Base-by-base conservation (phyloP, 441 rosid species). In the Melastoma candidum region DNA sequence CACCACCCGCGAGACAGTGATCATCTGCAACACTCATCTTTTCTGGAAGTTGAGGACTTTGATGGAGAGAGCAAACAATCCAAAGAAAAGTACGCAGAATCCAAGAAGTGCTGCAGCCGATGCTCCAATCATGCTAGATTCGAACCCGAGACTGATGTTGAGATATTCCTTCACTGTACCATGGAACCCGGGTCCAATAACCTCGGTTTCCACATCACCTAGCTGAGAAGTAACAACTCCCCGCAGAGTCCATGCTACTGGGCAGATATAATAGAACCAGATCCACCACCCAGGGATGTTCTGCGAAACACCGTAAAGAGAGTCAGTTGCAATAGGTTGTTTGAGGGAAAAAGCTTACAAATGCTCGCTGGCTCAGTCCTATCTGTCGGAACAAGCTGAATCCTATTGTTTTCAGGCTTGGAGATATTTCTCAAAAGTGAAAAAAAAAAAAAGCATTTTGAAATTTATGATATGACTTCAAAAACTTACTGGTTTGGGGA, bases 251-350 rank as follows among this genome's bases (percentile, higher is more conserved):
- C 98, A 92, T 12, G 95, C 79, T 61, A 85, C 63, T 24, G 96
- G 96, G 69, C 79, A 73, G 32, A 87, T 74, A 75, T 85, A 77
- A 67, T 85, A 82, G 79, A 87, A 87, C 95, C 96, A 92, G 36
- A 92, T 63, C 98, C 96, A 87, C 96, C 96, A 92, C 64, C 69
- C 82, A 0, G 94, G 94, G 32, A 85, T 82, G 13, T 44, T 66
- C 94, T 84, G 73, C 57, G 67, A 62, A 44, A 17, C 22, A 17
- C 22, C 22, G 22, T 17, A 17, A 12, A 12, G 43, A n/a, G 24
- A 11, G 14, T 9, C 2, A 51, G 41, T 7, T 32, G 7, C 36
- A 6, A 29, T 29, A 3, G 36, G 36, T 29, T 29, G 36, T 17
- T 17, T 17, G 22, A 17, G 22, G 36, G 36, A 6, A 29, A 29